Base-by-base conservation (phyloP, 2,329 filamentous ascomycete species). In the Alternaria brassicae region DNA sequence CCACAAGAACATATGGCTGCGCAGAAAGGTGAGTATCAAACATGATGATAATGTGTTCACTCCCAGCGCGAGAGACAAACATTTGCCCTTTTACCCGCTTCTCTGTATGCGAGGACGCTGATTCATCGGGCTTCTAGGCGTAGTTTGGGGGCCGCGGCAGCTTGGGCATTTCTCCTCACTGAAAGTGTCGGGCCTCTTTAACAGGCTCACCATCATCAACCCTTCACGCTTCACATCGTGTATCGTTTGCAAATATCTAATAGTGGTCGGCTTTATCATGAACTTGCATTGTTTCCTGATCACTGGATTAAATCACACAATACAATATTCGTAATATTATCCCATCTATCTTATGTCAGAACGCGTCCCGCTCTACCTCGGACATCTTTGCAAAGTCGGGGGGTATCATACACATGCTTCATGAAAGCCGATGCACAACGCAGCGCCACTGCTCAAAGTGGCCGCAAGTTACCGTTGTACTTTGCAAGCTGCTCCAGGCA, bases 401-500 rank as follows among this genome's bases (percentile, higher is more conserved):
- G 17, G 12, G 17, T n/a, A 41, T 25, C 9, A 17, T 19, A 15
- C 15, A 50, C 3, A 12, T 50, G n/a, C 10, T 15, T 10, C 0
- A 15, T 25, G 30, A 0, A 34, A 10, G 2, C 13, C 44, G 10
- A n/a, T 48, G 32, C 19, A 25, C 25, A 8, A 36, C 8, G 44
- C 8, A 36, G 44, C 44, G 4, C 19, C 23, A 54, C 25, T 12
- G 15, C 48, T 71, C 44, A 72, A 25, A 71, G 45, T 17, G 41
- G 58, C n/a, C 61, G 52, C 59, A 72, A 27, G 4, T 25, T 42
- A 3, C 61, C 63, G 15, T 25, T 56, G 36, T 66, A 69, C 61
- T 60, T 66, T 67, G 81, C 76, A 48, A 86, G 70, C 74, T 86
- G 82, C 54, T 78, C 78, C 77, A 86, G 73, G 56, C 81, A 82